Evolutionary conservation across 1,284 basidiomycete genomes (phyloP).

Genomic region (Trichosporon inkin): DNA sequence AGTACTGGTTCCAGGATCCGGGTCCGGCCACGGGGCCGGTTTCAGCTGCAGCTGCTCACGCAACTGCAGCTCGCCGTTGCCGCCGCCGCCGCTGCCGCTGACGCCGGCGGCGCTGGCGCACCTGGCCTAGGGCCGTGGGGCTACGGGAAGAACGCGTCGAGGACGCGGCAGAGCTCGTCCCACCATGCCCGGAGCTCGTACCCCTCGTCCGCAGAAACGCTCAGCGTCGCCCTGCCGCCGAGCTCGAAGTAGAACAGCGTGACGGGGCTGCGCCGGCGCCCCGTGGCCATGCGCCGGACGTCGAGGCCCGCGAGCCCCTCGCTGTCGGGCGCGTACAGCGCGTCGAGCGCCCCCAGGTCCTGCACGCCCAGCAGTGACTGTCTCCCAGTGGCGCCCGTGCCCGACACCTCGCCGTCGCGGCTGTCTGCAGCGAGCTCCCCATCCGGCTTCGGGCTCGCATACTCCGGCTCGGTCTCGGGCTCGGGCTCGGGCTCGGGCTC

Average conservation of each 20-base stretch:
- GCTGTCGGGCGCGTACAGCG: background rate
- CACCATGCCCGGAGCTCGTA: background rate
- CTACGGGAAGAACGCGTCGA: background rate
- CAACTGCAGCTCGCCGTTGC: too few relatives aligned
- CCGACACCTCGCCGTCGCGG: too few relatives aligned
- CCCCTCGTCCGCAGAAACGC: background rate
- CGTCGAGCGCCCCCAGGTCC: background rate
- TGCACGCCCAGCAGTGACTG: background rate
- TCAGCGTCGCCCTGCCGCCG: background rate
- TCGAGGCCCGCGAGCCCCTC: background rate
- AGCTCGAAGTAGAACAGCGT: constrained; percentile 3
- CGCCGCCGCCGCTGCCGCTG: too few relatives aligned
- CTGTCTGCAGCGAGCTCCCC: too few relatives aligned
- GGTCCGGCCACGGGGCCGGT: too few relatives aligned
- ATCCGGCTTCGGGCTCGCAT: too few relatives aligned
- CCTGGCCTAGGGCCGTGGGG: background rate
- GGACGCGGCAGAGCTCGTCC: background rate
- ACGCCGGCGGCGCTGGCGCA: background rate
- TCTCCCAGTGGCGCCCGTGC: background rate
- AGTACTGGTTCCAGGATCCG: too few relatives aligned
- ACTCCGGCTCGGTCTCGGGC: too few relatives aligned
- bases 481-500: too few relatives aligned
- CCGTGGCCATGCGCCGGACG: background rate
- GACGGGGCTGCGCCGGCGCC: background rate
- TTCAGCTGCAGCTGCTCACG: too few relatives aligned